These are phyloP conservation scores for Orbilia quercus DNA, from an alignment of 2,329 filamentous ascomycete species.

Conservation along the genomic window DNA sequence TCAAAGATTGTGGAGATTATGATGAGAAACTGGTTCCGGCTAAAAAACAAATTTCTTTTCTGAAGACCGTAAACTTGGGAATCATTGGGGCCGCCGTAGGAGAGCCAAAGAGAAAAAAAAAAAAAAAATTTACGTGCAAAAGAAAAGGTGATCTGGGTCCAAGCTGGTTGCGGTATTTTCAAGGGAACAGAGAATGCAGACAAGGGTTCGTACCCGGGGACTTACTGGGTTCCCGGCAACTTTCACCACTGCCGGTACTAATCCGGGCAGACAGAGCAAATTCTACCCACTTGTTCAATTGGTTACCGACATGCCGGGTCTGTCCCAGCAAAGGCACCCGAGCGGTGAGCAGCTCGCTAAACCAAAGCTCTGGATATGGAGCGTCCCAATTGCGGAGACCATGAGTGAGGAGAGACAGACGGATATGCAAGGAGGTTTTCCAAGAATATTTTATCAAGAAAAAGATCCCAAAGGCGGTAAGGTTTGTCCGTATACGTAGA, in stretches of 20 bases:
- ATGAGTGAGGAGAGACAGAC: constrained; percentile 28
- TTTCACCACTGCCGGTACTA: constrained; percentile 6
- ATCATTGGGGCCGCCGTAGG: neutral
- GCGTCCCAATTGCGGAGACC: constrained; percentile 48
- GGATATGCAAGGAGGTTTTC: constrained; percentile 43
- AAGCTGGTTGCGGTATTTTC: constrained; percentile 46
- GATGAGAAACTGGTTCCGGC: constrained; percentile 30
- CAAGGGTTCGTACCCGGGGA: constrained; percentile 7
- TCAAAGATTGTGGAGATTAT: constrained; percentile 51
- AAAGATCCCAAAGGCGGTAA: constrained; percentile 15
- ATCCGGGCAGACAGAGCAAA: constrained; percentile 30
- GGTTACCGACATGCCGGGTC: constrained; percentile 53
- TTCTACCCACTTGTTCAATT: constrained; percentile 41
- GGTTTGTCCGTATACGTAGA: neutral
- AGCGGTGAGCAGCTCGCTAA: constrained; percentile 55
- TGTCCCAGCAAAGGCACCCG: constrained; percentile 51
- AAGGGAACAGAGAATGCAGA: neutral
- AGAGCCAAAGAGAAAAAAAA: too few relatives aligned
- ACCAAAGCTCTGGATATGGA: constrained; percentile 47
- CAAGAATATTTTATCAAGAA: constrained; percentile 11
- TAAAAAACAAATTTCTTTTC: constrained; percentile 43
- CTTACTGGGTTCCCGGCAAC: constrained; percentile 15
- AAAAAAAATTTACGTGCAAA: too few relatives aligned
- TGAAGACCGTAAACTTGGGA: constrained; percentile 38
- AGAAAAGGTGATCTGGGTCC: neutral